Percentiles rank a stretch among this genome's conserved stretches.
These are phyloP conservation scores for Jamesozyma hellenica DNA, from an alignment of 805 yeast genomes.

Conservation along the genomic window DNA sequence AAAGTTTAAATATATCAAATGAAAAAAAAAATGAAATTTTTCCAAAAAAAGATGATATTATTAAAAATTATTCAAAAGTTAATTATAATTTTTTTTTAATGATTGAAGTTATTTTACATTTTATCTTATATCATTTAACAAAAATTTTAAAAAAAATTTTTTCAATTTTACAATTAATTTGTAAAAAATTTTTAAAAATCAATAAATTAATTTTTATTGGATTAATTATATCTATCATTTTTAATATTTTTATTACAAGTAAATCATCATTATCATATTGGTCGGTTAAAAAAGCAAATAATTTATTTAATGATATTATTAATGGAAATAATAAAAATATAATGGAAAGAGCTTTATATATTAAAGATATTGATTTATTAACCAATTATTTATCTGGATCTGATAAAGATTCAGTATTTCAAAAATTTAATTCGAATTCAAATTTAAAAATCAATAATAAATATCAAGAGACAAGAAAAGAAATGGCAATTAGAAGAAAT, in stretches of 20 bases:
- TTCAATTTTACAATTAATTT: not conserved
- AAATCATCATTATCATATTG: slow-evolving; percentile 47
- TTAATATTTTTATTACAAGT: slow-evolving; percentile 45
- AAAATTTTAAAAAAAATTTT: slow-evolving; percentile 8
- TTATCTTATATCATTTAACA: not conserved
- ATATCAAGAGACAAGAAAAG: slow-evolving; percentile 31
- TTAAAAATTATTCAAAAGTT: not conserved
- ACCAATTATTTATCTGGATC: slow-evolving; percentile 32
- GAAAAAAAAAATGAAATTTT: not conserved
- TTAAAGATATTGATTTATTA: slow-evolving; percentile 44
- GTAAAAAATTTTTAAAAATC: slow-evolving; percentile 7
- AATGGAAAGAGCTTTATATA: slow-evolving; percentile 53
- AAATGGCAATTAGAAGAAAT: slow-evolving; percentile 61
- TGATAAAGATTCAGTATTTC: slow-evolving; percentile 23
- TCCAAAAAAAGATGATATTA: too few species aligned
- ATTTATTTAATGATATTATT: slow-evolving; percentile 18
- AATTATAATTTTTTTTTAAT: not conserved
- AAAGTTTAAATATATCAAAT: not conserved
- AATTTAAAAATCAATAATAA: slow-evolving; percentile 9
- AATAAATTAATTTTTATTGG: slow-evolving; percentile 35
- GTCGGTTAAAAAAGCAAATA: slow-evolving; percentile 43
- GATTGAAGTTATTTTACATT: not conserved
- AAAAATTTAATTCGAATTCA: slow-evolving; percentile 23
- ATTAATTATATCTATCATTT: slow-evolving; percentile 35
- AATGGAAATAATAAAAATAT: slow-evolving; percentile 20